Percentiles rank a stretch among this genome's conserved stretches.
Conservation (phyloP, 306 rosid genomes). For the Mimosa bimucronata region DNA sequence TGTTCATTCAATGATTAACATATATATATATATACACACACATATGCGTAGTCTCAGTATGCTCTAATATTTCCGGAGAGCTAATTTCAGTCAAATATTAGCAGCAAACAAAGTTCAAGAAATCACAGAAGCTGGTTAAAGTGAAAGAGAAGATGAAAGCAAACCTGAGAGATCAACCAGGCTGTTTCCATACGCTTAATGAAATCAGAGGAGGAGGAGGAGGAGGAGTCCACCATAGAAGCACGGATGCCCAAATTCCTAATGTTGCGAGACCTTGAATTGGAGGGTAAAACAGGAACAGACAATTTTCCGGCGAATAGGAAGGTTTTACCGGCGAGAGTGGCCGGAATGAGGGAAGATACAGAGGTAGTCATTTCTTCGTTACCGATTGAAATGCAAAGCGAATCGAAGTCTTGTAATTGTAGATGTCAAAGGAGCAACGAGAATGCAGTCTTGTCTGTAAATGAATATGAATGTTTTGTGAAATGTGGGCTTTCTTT, state of each 20-base stretch:
- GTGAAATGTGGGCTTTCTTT: not conserved
- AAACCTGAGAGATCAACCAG: slow-evolving; percentile 93
- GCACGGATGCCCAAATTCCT: slow-evolving; percentile 58
- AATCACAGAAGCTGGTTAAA: not conserved
- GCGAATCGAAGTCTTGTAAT: not conserved
- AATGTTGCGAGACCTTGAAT: slow-evolving; percentile 32
- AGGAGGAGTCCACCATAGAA: slow-evolving; percentile 77
- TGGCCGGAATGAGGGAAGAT: slow-evolving; percentile 34
- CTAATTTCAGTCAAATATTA: not conserved
- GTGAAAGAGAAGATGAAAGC: not conserved
- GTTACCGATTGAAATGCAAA: not conserved
- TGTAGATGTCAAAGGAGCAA: not conserved
- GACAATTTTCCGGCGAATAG: slow-evolving; percentile 17
- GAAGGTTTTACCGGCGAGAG: slow-evolving; percentile 37
- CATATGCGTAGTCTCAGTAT: not conserved
- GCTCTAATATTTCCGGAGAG: not conserved
- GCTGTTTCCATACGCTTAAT: slow-evolving; percentile 75
- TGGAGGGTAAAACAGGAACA: slow-evolving; percentile 28
- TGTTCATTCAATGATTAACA: not conserved
- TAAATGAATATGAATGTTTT: not conserved
- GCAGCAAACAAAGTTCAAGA: not conserved
- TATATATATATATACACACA: too few species aligned
- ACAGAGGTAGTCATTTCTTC: slow-evolving; percentile 48
- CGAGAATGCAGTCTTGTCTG: too few species aligned
- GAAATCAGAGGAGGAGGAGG: slow-evolving; percentile 68